These are phyloP conservation scores for Euphorbia pulcherrima DNA, from an alignment of 345 rosid genomes.

Conservation along the genomic window DNA sequence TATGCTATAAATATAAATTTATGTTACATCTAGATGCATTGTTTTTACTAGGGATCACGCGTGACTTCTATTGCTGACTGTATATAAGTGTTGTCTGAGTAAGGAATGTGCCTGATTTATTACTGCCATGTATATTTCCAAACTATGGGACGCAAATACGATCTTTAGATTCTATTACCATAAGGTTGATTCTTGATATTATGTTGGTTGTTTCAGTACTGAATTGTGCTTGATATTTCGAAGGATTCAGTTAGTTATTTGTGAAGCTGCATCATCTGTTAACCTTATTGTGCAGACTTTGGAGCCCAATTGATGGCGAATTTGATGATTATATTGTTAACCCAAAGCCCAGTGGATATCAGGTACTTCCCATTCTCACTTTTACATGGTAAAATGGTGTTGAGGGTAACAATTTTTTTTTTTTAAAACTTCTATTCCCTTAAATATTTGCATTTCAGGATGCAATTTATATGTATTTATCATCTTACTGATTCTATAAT, in stretches of 20 bases:
- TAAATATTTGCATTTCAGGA: not conserved
- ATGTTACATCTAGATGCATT: not conserved
- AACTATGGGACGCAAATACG: not conserved
- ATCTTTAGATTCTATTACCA: not conserved
- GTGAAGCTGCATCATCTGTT: not conserved
- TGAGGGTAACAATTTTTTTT: not conserved
- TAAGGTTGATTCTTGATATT: constrained; percentile 2
- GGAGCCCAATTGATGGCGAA: constrained; percentile 78
- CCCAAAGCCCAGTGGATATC: constrained; percentile 76
- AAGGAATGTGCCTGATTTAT: not conserved
- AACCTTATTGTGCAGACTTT: constrained; percentile 45
- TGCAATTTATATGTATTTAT: not conserved
- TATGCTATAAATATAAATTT: constrained; percentile 13
- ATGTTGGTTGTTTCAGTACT: not conserved
- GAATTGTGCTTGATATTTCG: not conserved
- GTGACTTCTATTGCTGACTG: not conserved
- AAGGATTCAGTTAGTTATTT: not conserved
- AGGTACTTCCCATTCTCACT: constrained; percentile 39
- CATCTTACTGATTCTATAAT: not conserved
- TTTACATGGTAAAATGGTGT: not conserved
- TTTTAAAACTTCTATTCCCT: not conserved
- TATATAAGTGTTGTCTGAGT: not conserved
- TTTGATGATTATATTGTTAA: constrained; percentile 76
- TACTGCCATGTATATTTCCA: not conserved
- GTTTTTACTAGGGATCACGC: not conserved